Percentiles rank a stretch among this genome's conserved stretches.
Conservation (phyloP, 495 filamentous ascomycete genomes). For the Poronia punctata region DNA sequence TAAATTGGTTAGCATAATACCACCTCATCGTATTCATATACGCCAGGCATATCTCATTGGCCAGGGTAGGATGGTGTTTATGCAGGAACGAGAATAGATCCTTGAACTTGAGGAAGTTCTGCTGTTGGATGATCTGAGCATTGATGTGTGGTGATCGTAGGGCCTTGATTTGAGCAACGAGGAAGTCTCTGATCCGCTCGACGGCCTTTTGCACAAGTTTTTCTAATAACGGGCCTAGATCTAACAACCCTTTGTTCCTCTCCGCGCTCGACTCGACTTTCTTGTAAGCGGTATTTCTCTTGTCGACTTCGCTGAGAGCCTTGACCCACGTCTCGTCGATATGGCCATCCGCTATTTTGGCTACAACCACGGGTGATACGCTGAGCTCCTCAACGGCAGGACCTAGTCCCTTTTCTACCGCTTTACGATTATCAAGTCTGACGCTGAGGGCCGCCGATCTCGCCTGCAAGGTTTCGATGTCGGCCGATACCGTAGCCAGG, state of each 20-base stretch:
- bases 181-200: conserved; percentile 86
- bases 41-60: conserved; percentile 82
- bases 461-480: conserved; percentile 88
- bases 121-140: conserved; percentile 89
- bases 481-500: conserved; percentile 80
- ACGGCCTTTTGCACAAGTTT: conserved; percentile 85
- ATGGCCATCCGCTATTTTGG: conserved; percentile 75
- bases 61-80: conserved; percentile 67
- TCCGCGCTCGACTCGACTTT: conserved; percentile 51
- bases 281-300: conserved; percentile 64
- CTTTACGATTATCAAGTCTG: conserved; percentile 81
- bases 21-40: conserved; percentile 99
- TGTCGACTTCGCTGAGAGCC: conserved; percentile 77
- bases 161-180: conserved; percentile 89
- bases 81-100: conserved; percentile 80
- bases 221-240: conserved; percentile 77
- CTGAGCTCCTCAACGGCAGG: conserved; percentile 89
- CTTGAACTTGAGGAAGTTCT: conserved; percentile 78
- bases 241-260: conserved; percentile 66
- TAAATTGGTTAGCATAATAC: conserved; percentile 93
- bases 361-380: conserved; percentile 73
- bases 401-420: conserved; percentile 80
- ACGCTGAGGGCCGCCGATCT: conserved; percentile 77
- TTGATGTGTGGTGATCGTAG: conserved; percentile 91
- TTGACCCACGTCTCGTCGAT: conserved; percentile 89